These are phyloP conservation scores for Cymbopogon citratus DNA, from an alignment of 176 grass and related monocot genomes.

Conservation along the genomic window DNA sequence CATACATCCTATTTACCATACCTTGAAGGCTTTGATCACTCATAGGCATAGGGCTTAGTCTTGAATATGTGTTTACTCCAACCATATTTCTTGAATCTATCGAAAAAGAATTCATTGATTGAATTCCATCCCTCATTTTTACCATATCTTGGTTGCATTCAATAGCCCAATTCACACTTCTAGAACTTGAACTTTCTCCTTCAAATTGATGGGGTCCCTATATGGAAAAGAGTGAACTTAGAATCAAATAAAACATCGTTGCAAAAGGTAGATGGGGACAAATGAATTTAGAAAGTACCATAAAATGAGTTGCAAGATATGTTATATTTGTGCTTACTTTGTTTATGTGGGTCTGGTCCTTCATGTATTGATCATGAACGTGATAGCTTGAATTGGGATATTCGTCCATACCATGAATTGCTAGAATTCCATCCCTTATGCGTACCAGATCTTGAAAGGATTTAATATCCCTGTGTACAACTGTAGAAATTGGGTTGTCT, in stretches of 20 bases:
- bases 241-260: background rate
- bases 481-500: background rate
- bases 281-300: too few species aligned
- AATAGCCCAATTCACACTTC: background rate
- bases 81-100: background rate
- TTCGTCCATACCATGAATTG: background rate
- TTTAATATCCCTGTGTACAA: background rate
- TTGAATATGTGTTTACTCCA: background rate
- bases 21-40: background rate
- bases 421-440: background rate
- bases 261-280: background rate
- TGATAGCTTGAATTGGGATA: background rate
- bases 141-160: background rate
- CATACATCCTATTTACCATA: background rate
- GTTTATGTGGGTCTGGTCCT: background rate
- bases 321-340: background rate
- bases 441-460: background rate
- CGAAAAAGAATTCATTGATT: background rate
- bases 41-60: background rate
- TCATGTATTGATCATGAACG: background rate
- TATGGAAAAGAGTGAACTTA: background rate
- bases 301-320: background rate
- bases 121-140: background rate
- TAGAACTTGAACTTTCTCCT: background rate
- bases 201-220: background rate